A percentile compares a stretch with the other conserved stretches of the same genome.
phyloP scores from a whole-genome alignment of 169 alveolate genomes.

The Theileria equi region DNA sequence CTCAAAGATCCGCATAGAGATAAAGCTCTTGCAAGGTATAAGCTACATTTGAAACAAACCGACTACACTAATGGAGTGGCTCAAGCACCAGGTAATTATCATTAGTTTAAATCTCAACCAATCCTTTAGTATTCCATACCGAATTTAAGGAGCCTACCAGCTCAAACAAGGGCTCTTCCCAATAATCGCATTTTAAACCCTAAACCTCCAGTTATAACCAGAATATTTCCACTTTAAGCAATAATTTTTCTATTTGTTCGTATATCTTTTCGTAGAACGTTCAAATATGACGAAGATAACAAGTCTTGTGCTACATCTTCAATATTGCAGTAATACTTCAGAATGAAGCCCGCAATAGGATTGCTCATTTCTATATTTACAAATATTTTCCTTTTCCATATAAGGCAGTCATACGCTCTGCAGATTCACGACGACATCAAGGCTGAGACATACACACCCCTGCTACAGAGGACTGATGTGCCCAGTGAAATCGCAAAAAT shows the following conservation, averaged over 20 bases:
- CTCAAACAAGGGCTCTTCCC: constrained; percentile 12
- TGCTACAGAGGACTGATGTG: constrained; percentile 34
- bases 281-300: no score
- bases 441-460: constrained; percentile 4
- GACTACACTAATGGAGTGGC: constrained; percentile 71
- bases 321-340: no score
- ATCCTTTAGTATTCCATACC: constrained; percentile 27
- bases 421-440: neutral
- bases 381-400: no score
- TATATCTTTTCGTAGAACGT: no score
- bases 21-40: constrained; percentile 74
- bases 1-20: constrained; percentile 76
- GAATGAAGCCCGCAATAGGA: no score
- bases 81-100: constrained; percentile 64
- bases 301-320: no score
- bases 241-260: no score
- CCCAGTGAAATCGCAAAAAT: constrained; percentile 56
- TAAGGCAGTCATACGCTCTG: neutral
- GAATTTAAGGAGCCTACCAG: constrained; percentile 23
- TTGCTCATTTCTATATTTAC: no score
- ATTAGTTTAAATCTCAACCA: neutral
- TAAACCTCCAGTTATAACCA: neutral
- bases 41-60: constrained; percentile 68
- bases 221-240: no score
- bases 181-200: constrained; percentile 30